Evolutionary conservation across 768 basidiomycete species (phyloP).

Genomic region (Leccinum imitatum): DNA sequence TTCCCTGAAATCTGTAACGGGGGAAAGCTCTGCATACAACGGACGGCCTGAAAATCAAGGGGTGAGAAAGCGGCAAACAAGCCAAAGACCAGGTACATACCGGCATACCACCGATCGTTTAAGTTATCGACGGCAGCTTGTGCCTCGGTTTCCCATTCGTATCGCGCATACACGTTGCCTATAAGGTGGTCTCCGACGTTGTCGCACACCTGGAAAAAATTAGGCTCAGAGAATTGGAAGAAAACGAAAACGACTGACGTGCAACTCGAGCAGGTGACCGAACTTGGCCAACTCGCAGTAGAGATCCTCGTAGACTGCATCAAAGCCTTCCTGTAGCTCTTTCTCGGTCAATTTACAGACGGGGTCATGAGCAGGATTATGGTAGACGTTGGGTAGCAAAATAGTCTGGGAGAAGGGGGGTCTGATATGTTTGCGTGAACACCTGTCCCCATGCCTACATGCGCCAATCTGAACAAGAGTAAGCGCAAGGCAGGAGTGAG

Average conservation of each 20-base stretch:
- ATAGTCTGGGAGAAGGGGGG: slow-evolving; percentile 98
- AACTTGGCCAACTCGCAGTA: slow-evolving; percentile 95
- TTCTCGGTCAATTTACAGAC: slow-evolving; percentile 85
- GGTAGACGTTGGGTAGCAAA: slow-evolving; percentile 94
- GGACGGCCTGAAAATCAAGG: slow-evolving; percentile 66
- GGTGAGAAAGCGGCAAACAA: slow-evolving; percentile 5
- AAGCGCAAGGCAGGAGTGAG: slow-evolving; percentile 1
- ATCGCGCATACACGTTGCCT: slow-evolving; percentile 96
- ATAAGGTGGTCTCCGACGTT: slow-evolving; percentile 99
- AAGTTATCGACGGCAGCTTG: slow-evolving; percentile 88
- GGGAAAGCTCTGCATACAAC: slow-evolving; percentile 94
- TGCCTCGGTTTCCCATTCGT: slow-evolving; percentile 98
- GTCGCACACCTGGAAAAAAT: slow-evolving; percentile 74
- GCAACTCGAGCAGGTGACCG: slow-evolving; percentile 92
- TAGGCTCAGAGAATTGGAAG: not conserved
- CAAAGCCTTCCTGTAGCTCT: slow-evolving; percentile 88
- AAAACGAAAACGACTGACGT: slow-evolving; percentile 51
- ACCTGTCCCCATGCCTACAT: slow-evolving; percentile 96
- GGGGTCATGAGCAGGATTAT: slow-evolving; percentile 94
- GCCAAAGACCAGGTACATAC: slow-evolving; percentile 35
- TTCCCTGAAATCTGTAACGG: slow-evolving; percentile 98
- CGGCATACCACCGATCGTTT: slow-evolving; percentile 98
- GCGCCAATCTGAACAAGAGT: slow-evolving; percentile 77
- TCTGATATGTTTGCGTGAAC: slow-evolving; percentile 97
- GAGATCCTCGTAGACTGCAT: slow-evolving; percentile 92